Percentiles rank a stretch among this genome's conserved stretches.
Evolutionary conservation across 2,329 filamentous ascomycete species (phyloP).

Genomic region (Beauveria sp.): DNA sequence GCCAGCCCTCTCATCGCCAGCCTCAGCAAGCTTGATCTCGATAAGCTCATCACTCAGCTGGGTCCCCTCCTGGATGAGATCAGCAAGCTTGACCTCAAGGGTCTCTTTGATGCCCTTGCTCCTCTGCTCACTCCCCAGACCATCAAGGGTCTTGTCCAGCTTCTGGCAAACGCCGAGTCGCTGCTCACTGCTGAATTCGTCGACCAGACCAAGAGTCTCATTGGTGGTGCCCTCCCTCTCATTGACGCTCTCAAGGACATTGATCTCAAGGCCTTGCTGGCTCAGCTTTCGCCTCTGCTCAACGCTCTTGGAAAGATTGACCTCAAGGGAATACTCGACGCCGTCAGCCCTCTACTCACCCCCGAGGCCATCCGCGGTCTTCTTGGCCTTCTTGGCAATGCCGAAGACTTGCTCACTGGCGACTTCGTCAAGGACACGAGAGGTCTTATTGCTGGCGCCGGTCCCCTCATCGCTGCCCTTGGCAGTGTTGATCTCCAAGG

Average conservation of each 20-base stretch:
- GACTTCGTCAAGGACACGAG: slow-evolving; percentile 35
- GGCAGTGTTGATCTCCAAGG: slow-evolving; percentile 30
- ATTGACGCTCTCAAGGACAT: slow-evolving; percentile 13
- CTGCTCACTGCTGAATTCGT: slow-evolving; percentile 22
- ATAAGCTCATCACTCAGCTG: slow-evolving; percentile 13
- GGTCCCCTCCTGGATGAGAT: slow-evolving; percentile 20
- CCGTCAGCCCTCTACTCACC: slow-evolving; percentile 27
- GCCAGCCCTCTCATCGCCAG: slow-evolving; percentile 23
- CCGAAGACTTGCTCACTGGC: slow-evolving; percentile 28
- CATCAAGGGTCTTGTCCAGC: slow-evolving; percentile 24
- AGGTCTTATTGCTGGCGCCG: slow-evolving; percentile 29
- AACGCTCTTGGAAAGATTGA: slow-evolving; percentile 26
- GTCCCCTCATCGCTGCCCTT: slow-evolving; percentile 28
- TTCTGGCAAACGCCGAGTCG: slow-evolving; percentile 23
- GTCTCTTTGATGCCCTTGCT: slow-evolving; percentile 19
- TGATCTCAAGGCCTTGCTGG: slow-evolving; percentile 20
- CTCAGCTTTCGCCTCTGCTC: slow-evolving; percentile 23
- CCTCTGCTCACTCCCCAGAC: slow-evolving; percentile 22
- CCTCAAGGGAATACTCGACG: slow-evolving; percentile 25
- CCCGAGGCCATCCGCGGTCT: slow-evolving; percentile 27
- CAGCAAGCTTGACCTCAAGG: slow-evolving; percentile 24
- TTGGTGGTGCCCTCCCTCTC: slow-evolving; percentile 18
- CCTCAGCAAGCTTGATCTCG: slow-evolving; percentile 12
- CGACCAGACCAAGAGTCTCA: slow-evolving; percentile 21
- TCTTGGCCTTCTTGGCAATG: slow-evolving; percentile 28